Base-by-base conservation (phyloP, 176 grass and related monocot genomes). In the Oryza nivara region DNA sequence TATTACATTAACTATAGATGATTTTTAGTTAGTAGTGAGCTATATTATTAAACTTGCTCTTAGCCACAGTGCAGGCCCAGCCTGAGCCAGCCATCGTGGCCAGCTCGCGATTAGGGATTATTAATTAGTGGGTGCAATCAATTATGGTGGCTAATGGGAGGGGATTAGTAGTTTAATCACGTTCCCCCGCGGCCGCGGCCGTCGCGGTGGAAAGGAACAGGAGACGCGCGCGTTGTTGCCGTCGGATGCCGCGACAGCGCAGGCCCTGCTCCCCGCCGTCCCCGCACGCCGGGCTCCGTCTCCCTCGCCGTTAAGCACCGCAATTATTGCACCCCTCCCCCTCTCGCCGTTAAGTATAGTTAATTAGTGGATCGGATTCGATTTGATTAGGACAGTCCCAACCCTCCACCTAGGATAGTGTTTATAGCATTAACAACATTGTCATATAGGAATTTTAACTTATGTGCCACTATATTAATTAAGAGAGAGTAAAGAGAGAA, bases 211-310 rank as follows among this genome's bases (percentile, higher is more conserved):
- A 28, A 75, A 72, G 61, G 44, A 73, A 48, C 72, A 84, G 45
- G 32, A 14, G 36, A 10, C 48, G 83, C 48, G 83, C 67, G n/a
- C 30, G 30, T 3, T 32, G 30, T 15, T 92, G 89, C 84, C 73
- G 77, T 90, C 83, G 65, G 77, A 88, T 88, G 76, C 64, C 54
- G 77, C 84, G 89, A 89, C 88, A 81, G 77, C 1, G 43, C n/a
- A n/a, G 36, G 52, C 35, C 14, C 11, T n/a, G 11, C 11, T 7
- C 34, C 22, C 52, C 26, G 7, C 0, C 74, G 32, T 11, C 65
- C 74, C 12, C 13, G 65, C 23, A 7, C 35, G 3, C 66, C 69
- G 69, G 7, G 4, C 7, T 7, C 76, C 77, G 46, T 65, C 47
- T 36, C 23, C 38, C 6, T 20, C 13, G 45, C 14, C 14, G 67